Conservation (phyloP, 2,329 filamentous ascomycete species). For the Penicillium sp. region DNA sequence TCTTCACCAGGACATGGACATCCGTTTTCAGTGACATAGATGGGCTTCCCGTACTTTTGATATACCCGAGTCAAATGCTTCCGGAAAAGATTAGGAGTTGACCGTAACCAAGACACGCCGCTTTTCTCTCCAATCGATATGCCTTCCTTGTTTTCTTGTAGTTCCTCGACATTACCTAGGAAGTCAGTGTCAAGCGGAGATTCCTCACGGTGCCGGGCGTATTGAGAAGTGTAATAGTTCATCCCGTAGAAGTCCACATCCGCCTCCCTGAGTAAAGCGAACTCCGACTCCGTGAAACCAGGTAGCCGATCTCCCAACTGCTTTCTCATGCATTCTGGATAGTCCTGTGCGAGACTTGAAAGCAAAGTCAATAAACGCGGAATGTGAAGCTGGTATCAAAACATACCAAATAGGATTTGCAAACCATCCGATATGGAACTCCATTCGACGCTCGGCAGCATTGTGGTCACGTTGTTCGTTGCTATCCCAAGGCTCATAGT, state of each 20-base stretch:
- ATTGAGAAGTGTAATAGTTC: slow-evolving; percentile 32
- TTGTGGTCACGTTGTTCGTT: slow-evolving; percentile 19
- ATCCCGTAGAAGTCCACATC: slow-evolving; percentile 30
- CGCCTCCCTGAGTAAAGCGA: slow-evolving; percentile 20
- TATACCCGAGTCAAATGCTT: slow-evolving; percentile 28
- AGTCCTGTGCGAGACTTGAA: slow-evolving; percentile 21
- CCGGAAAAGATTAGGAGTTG: slow-evolving; percentile 22
- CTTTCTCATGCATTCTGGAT: slow-evolving; percentile 23
- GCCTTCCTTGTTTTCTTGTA: slow-evolving; percentile 23
- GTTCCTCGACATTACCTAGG: slow-evolving; percentile 25
- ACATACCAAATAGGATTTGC: slow-evolving; percentile 29
- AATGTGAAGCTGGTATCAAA: neutral
- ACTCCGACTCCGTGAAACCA: slow-evolving; percentile 18
- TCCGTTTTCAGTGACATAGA: slow-evolving; percentile 30
- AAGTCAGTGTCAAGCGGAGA: slow-evolving; percentile 24
- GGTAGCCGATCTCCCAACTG: slow-evolving; percentile 25
- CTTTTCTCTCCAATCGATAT: slow-evolving; percentile 23
- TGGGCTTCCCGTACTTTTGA: slow-evolving; percentile 24
- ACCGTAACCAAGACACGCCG: slow-evolving; percentile 18
- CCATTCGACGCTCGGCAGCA: slow-evolving; percentile 28
- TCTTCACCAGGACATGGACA: slow-evolving; percentile 39
- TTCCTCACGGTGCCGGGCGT: slow-evolving; percentile 20
- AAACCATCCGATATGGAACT: slow-evolving; percentile 32
- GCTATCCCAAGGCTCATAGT: slow-evolving; percentile 27
- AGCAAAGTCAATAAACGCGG: neutral